Base-by-base conservation (phyloP, 2,329 filamentous ascomycete genomes). In the Pseudogymnoascus sp. region DNA sequence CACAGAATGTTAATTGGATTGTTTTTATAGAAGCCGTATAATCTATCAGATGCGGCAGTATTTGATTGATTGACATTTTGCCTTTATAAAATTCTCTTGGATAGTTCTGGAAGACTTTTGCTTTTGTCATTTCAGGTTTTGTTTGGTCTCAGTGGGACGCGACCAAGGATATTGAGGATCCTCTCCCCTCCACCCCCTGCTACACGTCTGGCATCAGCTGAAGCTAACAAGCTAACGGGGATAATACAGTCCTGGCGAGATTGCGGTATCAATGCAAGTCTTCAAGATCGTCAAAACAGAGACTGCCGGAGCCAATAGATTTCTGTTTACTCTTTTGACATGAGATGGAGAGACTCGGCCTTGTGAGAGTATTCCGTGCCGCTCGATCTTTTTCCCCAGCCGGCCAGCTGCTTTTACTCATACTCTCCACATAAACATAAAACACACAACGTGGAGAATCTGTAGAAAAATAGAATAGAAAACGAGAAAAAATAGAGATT, bases 261-360 rank as follows among this genome's bases (percentile, higher is more conserved):
- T 54, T 54, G 25, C 43, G 43, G n/a, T 54, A 54, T 54, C 43
- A 54, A 54, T 54, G 43, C 43, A 54, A 50, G 43, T 32, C 28
- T 54, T 54, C 43, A 18, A 9, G 43, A 54, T 54, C 43, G 43
- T 3, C 43, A 8, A 54, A 54, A 54, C 43, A 54, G 30, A 54
- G 7, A 12, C 43, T 32, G n/a, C 9, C n/a, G 5, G 25, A 54
- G 43, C 43, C 43, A 54, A 54, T 54, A 54, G 43, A 54, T 32
- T 54, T 18, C 43, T 54, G 43, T 54, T 54, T 54, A 32, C 47
- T 54, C 25, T 54, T 32, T 32, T 54, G 47, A 54, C 47, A 54
- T 32, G 28, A 54, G 47, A 54, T 54, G 47, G 47, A 22, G 22
- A 22, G 2, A 22, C 28, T 54, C 25, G 16, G 47, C 47, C 47